A percentile compares a stretch with the other conserved stretches of the same genome.
Evolutionary conservation across 208 protist species (phyloP).

Genomic region (Trichomonas gallinae): DNA sequence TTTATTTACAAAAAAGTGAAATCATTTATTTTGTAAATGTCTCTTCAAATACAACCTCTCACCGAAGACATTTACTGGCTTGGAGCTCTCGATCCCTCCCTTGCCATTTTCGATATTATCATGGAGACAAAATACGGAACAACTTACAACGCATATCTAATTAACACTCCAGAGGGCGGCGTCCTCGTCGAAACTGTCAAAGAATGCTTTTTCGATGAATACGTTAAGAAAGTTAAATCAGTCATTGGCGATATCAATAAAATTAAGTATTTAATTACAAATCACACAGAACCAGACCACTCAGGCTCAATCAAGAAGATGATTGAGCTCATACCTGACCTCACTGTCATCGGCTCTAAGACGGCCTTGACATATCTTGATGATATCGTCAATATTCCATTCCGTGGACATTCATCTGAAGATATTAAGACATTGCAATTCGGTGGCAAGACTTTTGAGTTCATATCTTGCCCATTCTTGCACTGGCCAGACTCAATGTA

Average conservation of each 20-base stretch:
- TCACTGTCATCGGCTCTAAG: not conserved
- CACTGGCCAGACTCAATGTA: slow-evolving; percentile 23
- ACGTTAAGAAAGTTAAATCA: not conserved
- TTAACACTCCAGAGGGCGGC: not conserved
- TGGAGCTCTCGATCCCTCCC: not conserved
- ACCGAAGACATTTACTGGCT: not conserved
- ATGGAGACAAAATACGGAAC: slow-evolving; percentile 19
- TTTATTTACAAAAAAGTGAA: too few species aligned
- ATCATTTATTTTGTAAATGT: too few species aligned
- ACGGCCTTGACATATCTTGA: not conserved
- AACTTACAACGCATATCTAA: not conserved
- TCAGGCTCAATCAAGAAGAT: not conserved
- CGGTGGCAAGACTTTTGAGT: not conserved
- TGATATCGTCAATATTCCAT: not conserved
- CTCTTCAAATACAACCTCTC: not conserved
- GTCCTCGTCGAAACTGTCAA: slow-evolving; percentile 7
- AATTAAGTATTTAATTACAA: not conserved
- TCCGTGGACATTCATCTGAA: not conserved
- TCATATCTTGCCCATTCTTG: not conserved
- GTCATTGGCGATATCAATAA: not conserved
- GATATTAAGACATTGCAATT: not conserved
- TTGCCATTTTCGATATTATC: not conserved
- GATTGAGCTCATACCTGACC: not conserved
- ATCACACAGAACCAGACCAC: slow-evolving; percentile 17
- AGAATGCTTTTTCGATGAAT: not conserved